These are phyloP conservation scores for Dichotomopilus funicola DNA, from an alignment of 2,329 filamentous ascomycete genomes.

Conservation along the genomic window DNA sequence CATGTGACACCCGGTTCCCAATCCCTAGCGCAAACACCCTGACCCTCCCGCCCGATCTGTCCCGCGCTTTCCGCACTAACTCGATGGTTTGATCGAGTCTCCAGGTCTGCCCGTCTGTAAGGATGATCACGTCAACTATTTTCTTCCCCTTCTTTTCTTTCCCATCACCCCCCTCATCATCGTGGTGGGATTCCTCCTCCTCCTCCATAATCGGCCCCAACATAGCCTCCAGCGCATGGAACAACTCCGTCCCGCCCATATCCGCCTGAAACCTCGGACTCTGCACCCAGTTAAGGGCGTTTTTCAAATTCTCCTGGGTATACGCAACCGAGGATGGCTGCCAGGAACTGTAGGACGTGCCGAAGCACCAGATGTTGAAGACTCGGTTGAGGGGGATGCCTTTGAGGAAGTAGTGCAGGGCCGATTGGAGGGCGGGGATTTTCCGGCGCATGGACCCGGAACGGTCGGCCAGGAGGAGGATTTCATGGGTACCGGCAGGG, in stretches of 20 bases:
- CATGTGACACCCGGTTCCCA: constrained; percentile 46
- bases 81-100: constrained; percentile 41
- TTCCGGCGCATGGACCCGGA: constrained; percentile 39
- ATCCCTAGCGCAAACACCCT: constrained; percentile 54
- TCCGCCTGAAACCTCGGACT: constrained; percentile 34
- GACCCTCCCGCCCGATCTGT: constrained; percentile 35
- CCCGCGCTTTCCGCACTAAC: constrained; percentile 39
- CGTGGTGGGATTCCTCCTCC: no score
- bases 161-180: no score
- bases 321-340: constrained; percentile 11
- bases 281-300: constrained; percentile 24
- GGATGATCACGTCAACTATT: constrained; percentile 46
- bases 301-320: constrained; percentile 39
- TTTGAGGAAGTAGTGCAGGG: constrained; percentile 52
- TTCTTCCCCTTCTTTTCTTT: constrained; percentile 23
- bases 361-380: constrained; percentile 48
- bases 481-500: no score
- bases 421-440: constrained; percentile 41
- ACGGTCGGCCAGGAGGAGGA: constrained; percentile 20
- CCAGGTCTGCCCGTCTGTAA: constrained; percentile 52
- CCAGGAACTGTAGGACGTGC: constrained; percentile 24
- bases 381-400: constrained; percentile 39
- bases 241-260: constrained; percentile 50
- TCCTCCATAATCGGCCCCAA: no score
- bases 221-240: constrained; percentile 39